These are phyloP conservation scores for Plasmodium chabaudi DNA, from an alignment of 169 alveolate species.

Conservation along the genomic window DNA sequence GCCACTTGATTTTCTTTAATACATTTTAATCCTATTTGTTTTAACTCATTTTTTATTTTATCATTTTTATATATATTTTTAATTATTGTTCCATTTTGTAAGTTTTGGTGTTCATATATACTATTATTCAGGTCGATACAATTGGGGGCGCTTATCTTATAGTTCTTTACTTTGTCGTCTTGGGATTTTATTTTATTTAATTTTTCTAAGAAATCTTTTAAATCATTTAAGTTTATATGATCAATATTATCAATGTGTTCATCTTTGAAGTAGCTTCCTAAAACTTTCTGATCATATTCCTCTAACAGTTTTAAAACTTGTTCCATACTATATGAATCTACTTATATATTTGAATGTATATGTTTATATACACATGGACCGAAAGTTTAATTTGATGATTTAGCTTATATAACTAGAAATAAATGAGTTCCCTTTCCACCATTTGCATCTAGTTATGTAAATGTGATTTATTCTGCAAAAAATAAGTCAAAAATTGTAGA, in stretches of 20 bases:
- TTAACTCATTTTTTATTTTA: constrained; percentile 37
- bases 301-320: constrained; percentile 14
- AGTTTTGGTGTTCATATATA: constrained; percentile 35
- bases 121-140: constrained; percentile 25
- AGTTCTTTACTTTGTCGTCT: background rate
- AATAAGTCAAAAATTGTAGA: too few species aligned
- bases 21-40: constrained; percentile 35
- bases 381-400: too few species aligned
- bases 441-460: too few species aligned
- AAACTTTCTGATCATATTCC: constrained; percentile 17
- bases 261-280: constrained; percentile 13
- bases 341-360: too few species aligned
- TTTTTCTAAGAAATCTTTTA: constrained; percentile 25
- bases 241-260: background rate
- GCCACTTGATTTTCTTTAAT: constrained; percentile 76
- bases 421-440: too few species aligned
- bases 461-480: too few species aligned
- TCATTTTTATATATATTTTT: constrained; percentile 35
- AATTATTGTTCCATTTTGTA: constrained; percentile 52
- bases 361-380: too few species aligned
- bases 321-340: constrained; percentile 17
- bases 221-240: constrained; percentile 8
- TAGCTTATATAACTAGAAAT: too few species aligned
- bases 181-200: constrained; percentile 14
- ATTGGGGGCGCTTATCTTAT: constrained; percentile 25